These are phyloP conservation scores for Artemisia tridentata DNA, from an alignment of 129 eudicot genomes.

Conservation along the genomic window DNA sequence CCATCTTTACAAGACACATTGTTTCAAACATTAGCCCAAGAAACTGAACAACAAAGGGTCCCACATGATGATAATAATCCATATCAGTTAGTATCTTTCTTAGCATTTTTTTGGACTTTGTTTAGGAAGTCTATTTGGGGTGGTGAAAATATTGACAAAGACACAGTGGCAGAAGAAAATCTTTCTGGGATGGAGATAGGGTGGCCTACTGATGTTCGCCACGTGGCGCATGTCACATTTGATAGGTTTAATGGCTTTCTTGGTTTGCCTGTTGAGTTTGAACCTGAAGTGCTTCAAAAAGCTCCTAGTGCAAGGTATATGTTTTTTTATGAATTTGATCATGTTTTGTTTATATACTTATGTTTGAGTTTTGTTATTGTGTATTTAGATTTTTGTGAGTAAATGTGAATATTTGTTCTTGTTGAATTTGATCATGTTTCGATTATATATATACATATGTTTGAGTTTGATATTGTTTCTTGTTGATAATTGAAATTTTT, in stretches of 20 bases:
- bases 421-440: neutral
- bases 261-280: slow-evolving; percentile 97
- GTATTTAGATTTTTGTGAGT: neutral
- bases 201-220: slow-evolving; percentile 90
- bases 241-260: slow-evolving; percentile 95
- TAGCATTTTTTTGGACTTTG: slow-evolving; percentile 70
- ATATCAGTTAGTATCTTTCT: slow-evolving; percentile 59
- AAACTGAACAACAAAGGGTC: slow-evolving; percentile 34
- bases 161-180: slow-evolving; percentile 42
- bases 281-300: slow-evolving; percentile 83
- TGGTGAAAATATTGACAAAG: slow-evolving; percentile 15
- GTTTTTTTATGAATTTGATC: neutral
- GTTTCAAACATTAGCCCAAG: slow-evolving; percentile 39
- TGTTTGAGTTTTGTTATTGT: neutral
- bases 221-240: slow-evolving; percentile 94
- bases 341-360: neutral
- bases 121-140: slow-evolving; percentile 79
- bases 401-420: slow-evolving; percentile 4
- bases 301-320: slow-evolving; percentile 96
- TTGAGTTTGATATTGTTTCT: neutral
- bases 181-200: slow-evolving; percentile 83
- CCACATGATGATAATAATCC: slow-evolving; percentile 22
- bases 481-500: neutral
- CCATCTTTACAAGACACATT: slow-evolving; percentile 38
- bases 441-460: too few species aligned